Evolutionary conservation across 345 rosid genomes (phyloP), one percentile per base, ranked within the genome.

Genomic region (Raphanus sativus): DNA sequence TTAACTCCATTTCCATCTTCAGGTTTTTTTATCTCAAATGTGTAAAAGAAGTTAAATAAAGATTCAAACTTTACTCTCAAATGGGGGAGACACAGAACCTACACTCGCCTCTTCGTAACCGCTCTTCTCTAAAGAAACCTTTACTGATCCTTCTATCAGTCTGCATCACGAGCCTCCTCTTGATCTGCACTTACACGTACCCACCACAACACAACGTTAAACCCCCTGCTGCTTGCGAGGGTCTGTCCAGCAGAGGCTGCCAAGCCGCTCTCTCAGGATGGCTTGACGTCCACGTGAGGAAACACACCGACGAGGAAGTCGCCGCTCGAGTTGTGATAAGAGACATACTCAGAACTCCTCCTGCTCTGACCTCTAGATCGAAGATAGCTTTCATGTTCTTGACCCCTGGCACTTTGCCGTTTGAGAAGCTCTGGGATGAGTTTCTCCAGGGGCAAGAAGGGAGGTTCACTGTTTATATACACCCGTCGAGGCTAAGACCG

Each of bases 351-450:
- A 85, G 67, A 70, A 77, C 76, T 0, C 89, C 97, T 80, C 84
- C 90, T 69, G 63, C 74, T 74, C 69, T 71, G 8, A 65, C 89
- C 5, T 76, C 82, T 63, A 87, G 75, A 45, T 75, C 99, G 10
- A 95, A 95, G 80, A 84, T 95, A 6, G 99, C 99, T 8, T 95
- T 95, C 80, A 83, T 95, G 94, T 95, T 91, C 89, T 89, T 95
- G 86, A 90, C 84, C 80, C 94, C 93, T 13, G 89, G 96, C 63
- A 84, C 92, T 63, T 83, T 95, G 71, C 98, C 97, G 59, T 92
- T 95, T 24, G 99, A 95, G 98, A 88, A 65, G 88, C 88, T 95
- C 6, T 95, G 99, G 98, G 96, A 93, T 75, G 90, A 80, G 77
- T 95, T 95, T 81, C 89, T 95, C 24, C 81, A 77, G 98, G 98